Evolutionary conservation across 495 filamentous ascomycete genomes (phyloP).

Genomic region (Aspergillus conjunctus): DNA sequence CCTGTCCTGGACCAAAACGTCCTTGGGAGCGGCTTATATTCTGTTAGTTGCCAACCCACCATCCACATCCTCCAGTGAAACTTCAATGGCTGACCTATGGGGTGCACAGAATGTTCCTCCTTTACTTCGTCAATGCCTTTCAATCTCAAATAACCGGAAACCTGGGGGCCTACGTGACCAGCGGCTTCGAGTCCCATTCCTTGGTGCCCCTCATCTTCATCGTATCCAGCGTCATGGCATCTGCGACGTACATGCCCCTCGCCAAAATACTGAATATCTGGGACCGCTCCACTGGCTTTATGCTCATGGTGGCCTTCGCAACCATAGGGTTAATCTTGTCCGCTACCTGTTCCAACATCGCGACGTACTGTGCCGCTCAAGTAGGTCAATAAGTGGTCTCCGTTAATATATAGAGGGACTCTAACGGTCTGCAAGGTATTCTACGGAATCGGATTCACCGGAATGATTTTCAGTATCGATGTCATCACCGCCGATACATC

Average conservation of each 20-base stretch:
- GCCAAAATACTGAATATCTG: slow-evolving; percentile 71
- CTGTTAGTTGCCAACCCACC: slow-evolving; percentile 38
- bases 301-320: slow-evolving; percentile 39
- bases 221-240: slow-evolving; percentile 48
- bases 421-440: slow-evolving; percentile 28
- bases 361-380: slow-evolving; percentile 53
- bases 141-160: slow-evolving; percentile 36
- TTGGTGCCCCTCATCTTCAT: slow-evolving; percentile 59
- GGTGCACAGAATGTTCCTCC: slow-evolving; percentile 45
- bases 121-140: slow-evolving; percentile 52
- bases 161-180: slow-evolving; percentile 41
- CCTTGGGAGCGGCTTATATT: slow-evolving; percentile 43
- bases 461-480: slow-evolving; percentile 55
- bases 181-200: slow-evolving; percentile 60
- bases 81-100: not conserved
- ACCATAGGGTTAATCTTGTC: slow-evolving; percentile 51
- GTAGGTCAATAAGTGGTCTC: slow-evolving; percentile 26
- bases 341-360: slow-evolving; percentile 50
- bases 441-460: slow-evolving; percentile 57
- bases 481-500: slow-evolving; percentile 67
- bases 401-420: too few relatives aligned
- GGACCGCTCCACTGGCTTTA: slow-evolving; percentile 61
- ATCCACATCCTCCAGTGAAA: not conserved
- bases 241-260: slow-evolving; percentile 52
- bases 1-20: slow-evolving; percentile 42